Conservation (phyloP, 2,329 filamentous ascomycete species). For the Aspergillus texensis region DNA sequence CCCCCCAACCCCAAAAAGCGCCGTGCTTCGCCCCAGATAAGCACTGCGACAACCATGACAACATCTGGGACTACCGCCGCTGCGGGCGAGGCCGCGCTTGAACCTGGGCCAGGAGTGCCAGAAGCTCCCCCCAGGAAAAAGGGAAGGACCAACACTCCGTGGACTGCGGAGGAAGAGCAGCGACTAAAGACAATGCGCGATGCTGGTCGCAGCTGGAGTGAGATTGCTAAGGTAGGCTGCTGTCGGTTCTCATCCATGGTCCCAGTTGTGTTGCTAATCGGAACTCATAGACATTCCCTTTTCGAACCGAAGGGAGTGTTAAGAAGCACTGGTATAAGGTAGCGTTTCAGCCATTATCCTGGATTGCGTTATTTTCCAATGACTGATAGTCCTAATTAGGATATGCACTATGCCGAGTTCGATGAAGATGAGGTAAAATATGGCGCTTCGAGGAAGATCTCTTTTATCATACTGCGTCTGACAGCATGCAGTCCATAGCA, state of each 20-base stretch:
- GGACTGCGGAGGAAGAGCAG: constrained; percentile 93
- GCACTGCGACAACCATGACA: constrained; percentile 41
- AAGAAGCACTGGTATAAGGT: constrained; percentile 99
- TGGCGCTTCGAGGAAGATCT: background rate
- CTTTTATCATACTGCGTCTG: constrained; percentile 12
- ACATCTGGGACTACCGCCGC: constrained; percentile 32
- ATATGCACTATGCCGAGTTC: constrained; percentile 99
- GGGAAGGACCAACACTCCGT: constrained; percentile 96
- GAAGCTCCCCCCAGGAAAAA: constrained; percentile 66
- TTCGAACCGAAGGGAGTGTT: constrained; percentile 91
- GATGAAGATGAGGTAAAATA: constrained; percentile 86
- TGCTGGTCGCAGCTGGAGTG: constrained; percentile 90
- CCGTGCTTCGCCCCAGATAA: constrained; percentile 42
- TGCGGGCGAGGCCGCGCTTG: constrained; percentile 33
- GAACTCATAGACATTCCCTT: constrained; percentile 74
- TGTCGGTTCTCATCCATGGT: constrained; percentile 1
- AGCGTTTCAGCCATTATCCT: constrained; percentile 26
- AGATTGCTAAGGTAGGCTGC: constrained; percentile 84
- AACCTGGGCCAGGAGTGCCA: constrained; percentile 24
- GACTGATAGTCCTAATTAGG: constrained; percentile 55
- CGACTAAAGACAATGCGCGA: constrained; percentile 93
- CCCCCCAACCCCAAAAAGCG: constrained; percentile 48
- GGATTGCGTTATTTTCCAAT: background rate
- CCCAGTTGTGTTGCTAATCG: background rate
- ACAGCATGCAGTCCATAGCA: constrained; percentile 40